Evolutionary conservation across 1,284 basidiomycete genomes (phyloP), one percentile per base, ranked within the genome.

Genomic region (Phenoliferia sp.): DNA sequence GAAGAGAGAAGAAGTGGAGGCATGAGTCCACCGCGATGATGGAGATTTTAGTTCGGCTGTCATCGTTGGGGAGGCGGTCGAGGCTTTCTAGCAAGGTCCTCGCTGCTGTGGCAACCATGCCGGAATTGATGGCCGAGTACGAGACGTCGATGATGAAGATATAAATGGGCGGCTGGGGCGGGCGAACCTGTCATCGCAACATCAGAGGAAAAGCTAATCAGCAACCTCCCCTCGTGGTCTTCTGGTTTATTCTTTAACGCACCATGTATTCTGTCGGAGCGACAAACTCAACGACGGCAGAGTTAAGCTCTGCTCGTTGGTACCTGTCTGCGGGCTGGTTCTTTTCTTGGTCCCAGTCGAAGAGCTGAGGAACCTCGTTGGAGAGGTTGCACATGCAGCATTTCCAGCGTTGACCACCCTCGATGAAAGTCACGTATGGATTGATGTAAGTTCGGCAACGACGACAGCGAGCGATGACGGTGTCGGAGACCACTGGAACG

Each of bases 241-340:
- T n/a, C n/a, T n/a, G n/a, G n/a, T n/a, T n/a, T n/a, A 26, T 26
- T 5, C 28, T 7, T 16, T n/a, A 7, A 66, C 77, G 61, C 34
- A 84, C 94, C 95, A 99, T 98, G 82, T 99, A 99, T 81, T 99
- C 96, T 1, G 94, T 95, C 12, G 96, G 95, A 3, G 96, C 96
- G 68, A 99, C 90, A 77, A 90, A 99, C 80, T 99, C 96, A 68
- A 99, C 93, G 26, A 91, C 91, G 59, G 88, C 86, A 79, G 93
- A 87, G 78, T 96, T 98, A 69, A 99, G 85, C 81, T 99, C 96
- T 9, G 91, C 87, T 69, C 96, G 88, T 59, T 87, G 83, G 93
- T 95, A 99, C 66, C 96, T 84, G 80, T 99, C 95, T 9, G 92
- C 94, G 19, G 94, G 94, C 80, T 93, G 90, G 78, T 96, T 97